A percentile compares a stretch with the other conserved stretches of the same genome.
Conservation (phyloP, 495 filamentous ascomycete genomes). For the Penicillium salamii region DNA sequence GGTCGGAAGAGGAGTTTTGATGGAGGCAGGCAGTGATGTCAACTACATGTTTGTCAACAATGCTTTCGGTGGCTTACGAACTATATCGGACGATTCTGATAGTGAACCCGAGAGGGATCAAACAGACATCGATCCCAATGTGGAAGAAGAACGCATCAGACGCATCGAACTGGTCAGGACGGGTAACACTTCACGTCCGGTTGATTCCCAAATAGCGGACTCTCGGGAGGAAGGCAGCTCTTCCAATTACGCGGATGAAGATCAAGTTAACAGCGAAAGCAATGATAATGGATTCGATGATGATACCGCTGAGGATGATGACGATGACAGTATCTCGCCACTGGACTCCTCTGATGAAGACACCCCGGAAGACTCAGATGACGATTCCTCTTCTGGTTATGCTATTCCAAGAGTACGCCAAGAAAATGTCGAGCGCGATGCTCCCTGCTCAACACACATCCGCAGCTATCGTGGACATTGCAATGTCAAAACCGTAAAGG, state of each 20-base stretch:
- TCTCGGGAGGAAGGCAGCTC: conserved; percentile 1
- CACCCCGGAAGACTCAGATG: conserved; percentile 25
- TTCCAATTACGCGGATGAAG: conserved; percentile 22
- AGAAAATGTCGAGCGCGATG: conserved; percentile 50
- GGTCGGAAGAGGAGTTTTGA: conserved; percentile 59
- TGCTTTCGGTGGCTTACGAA: conserved; percentile 60
- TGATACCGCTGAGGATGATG: conserved; percentile 9
- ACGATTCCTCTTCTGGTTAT: conserved; percentile 21
- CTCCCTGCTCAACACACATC: conserved; percentile 58
- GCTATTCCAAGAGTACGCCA: conserved; percentile 31
- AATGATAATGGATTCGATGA: conserved; percentile 14
- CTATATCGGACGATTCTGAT: conserved; percentile 30
- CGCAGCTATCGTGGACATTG: conserved; percentile 64
- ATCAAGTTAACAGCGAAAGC: conserved; percentile 24
- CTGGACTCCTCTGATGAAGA: conserved; percentile 15
- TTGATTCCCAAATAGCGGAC: not conserved
- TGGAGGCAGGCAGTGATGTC: conserved; percentile 57
- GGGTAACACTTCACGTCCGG: not conserved
- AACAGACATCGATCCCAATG: conserved; percentile 42
- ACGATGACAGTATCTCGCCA: conserved; percentile 12
- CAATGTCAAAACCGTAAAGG: conserved; percentile 73
- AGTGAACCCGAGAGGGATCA: conserved; percentile 41
- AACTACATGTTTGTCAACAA: conserved; percentile 58
- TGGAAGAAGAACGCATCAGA: conserved; percentile 39
- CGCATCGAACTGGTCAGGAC: conserved; percentile 25